Evolutionary conservation across 345 rosid genomes (phyloP), one percentile per base, ranked within the genome.

Genomic region (Combretum micranthum): DNA sequence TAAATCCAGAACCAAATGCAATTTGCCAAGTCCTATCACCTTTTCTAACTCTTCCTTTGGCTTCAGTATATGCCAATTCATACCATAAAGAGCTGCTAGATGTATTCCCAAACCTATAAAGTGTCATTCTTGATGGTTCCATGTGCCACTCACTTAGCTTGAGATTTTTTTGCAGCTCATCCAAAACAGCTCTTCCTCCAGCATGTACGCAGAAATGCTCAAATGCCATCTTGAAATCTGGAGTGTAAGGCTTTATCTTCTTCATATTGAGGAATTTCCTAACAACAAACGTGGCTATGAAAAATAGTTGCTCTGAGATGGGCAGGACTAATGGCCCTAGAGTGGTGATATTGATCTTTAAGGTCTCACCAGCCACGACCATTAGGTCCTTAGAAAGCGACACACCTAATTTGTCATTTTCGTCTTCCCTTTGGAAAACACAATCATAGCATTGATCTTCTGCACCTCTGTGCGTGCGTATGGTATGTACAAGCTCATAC

Each of bases 1-100:
- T 83, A 60, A 77, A 83, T 8, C 88, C 85, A 32, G 88, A 83
- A 11, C 88, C 88, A 43, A 83, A 73, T 20, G 80, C 83, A 47
- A 83, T 80, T 50, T 83, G 86, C 86, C 88, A 83, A 26, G 69
- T 60, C 64, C 82, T 56, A 21, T 83, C 78, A 43, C 83, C 82
- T n/a, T 76, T 69, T 62, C 55, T 72, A 50, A 80, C 69, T 66
- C 88, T 72, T 37, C 86, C 88, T 62, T 73, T 80, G 18, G 83
- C 82, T 42, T 77, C 86, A 10, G 67, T 57, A 53, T 80, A 83
- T 13, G 86, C 86, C 46, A 80, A n/a, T n/a, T n/a, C 6, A 1
- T 25, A 25, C 32, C 4, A 25, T 7, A 25, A 25, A 25, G 32
- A 25, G 32, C 32, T 25, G 6, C 32, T 25, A 7, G 32, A 25